Percentiles rank a stretch among this genome's conserved stretches.
Evolutionary conservation across 805 yeast species (phyloP).

Genomic region (Lachancea fermentati): DNA sequence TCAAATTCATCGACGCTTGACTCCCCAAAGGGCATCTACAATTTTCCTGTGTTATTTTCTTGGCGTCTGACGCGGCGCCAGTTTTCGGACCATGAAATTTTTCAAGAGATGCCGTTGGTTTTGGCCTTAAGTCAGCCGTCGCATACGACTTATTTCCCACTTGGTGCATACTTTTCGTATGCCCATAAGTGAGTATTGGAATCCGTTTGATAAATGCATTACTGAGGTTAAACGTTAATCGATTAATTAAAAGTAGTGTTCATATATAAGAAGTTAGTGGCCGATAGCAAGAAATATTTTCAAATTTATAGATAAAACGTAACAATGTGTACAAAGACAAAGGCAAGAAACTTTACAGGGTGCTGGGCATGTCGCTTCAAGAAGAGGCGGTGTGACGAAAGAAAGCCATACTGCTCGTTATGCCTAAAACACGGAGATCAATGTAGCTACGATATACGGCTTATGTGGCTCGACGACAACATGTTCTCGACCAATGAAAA

Average conservation of each 20-base stretch:
- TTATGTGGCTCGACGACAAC: constrained; percentile 28
- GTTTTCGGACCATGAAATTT: too few relatives aligned
- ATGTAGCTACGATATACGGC: constrained; percentile 29
- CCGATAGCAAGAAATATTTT: neutral
- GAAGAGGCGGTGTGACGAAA: constrained; percentile 30
- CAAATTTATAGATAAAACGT: neutral
- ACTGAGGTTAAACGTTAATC: neutral
- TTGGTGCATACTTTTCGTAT: neutral
- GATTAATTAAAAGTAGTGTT: neutral
- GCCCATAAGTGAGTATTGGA: neutral
- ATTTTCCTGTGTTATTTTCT: neutral
- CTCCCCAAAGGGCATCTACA: too few relatives aligned
- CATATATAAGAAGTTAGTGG: neutral
- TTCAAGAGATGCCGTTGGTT: too few relatives aligned
- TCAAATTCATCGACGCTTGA: too few relatives aligned
- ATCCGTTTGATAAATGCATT: neutral
- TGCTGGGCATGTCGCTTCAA: constrained; percentile 34
- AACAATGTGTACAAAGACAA: constrained; percentile 4
- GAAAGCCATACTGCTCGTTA: constrained; percentile 25
- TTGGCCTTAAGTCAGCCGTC: neutral
- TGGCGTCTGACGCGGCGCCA: too few relatives aligned
- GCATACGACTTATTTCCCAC: neutral
- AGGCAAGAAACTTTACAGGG: constrained; percentile 30
- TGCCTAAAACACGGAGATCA: constrained; percentile 22
- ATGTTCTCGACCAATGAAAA: constrained; percentile 12